These are phyloP conservation scores for Kitagawia praeruptora DNA, from an alignment of 129 eudicot genomes.

Conservation along the genomic window DNA sequence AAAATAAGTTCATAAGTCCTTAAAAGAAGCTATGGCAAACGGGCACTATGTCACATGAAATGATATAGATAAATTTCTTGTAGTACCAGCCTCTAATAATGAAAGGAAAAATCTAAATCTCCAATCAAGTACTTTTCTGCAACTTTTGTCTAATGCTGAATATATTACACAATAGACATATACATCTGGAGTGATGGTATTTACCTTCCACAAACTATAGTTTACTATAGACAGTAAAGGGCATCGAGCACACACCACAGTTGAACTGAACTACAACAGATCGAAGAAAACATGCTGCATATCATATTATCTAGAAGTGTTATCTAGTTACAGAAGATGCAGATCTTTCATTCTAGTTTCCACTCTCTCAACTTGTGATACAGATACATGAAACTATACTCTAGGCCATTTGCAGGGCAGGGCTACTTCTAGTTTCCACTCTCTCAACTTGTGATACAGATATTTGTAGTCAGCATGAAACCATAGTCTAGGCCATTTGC, in stretches of 20 bases:
- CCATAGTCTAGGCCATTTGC: conserved; percentile 38
- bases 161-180: neutral
- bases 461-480: neutral
- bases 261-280: neutral
- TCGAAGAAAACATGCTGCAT: neutral
- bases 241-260: neutral
- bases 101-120: neutral
- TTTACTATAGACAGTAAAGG: neutral
- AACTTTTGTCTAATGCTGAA: neutral
- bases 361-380: neutral
- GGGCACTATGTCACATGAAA: neutral
- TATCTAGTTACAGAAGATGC: conserved; percentile 2
- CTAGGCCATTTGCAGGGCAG: conserved; percentile 53
- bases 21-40: no score
- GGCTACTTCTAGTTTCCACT: conserved; percentile 32
- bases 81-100: neutral
- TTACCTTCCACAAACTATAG: neutral
- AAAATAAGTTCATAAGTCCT: no score
- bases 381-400: neutral
- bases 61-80: neutral
- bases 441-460: neutral
- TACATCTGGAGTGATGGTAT: neutral
- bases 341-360: conserved; percentile 6
- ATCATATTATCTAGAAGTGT: neutral
- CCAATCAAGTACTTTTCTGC: neutral